Evolutionary conservation across 2,329 filamentous ascomycete species (phyloP).

Genomic region (Fusarium pseudoanthophilum): DNA sequence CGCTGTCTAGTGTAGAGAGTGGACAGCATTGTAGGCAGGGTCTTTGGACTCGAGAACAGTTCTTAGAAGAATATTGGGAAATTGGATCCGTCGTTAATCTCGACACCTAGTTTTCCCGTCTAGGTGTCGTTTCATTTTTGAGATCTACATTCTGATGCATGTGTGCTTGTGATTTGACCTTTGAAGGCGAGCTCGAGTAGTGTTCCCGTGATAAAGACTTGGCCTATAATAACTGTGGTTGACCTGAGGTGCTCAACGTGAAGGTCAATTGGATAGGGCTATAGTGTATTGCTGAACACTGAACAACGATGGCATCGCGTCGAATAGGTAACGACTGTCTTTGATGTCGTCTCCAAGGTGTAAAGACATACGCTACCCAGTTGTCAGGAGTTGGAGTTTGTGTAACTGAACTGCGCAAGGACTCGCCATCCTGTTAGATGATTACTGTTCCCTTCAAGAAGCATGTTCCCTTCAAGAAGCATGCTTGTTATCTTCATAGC

Average conservation of each 20-base stretch:
- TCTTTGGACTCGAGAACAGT: slow-evolving; percentile 51
- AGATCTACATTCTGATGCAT: slow-evolving; percentile 62
- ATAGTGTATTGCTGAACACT: no score
- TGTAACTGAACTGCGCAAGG: background rate
- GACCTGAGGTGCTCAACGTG: background rate
- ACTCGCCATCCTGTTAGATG: no score
- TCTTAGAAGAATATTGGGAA: slow-evolving; percentile 57
- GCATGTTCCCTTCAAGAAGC: background rate
- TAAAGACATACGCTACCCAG: background rate
- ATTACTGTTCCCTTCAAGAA: background rate
- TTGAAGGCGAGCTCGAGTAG: background rate
- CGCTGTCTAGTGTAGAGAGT: slow-evolving; percentile 48
- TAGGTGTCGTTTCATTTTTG: slow-evolving; percentile 67
- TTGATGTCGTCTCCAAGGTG: background rate
- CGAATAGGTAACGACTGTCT: background rate
- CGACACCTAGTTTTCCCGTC: slow-evolving; percentile 61
- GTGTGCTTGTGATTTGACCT: background rate
- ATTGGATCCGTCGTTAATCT: slow-evolving; percentile 68
- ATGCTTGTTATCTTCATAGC: background rate
- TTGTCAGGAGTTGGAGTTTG: background rate
- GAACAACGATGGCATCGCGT: background rate
- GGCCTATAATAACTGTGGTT: background rate
- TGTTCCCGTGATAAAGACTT: background rate
- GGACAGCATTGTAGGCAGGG: slow-evolving; percentile 45
- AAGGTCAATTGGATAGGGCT: background rate